These are phyloP conservation scores for Vicia villosa DNA, from an alignment of 306 rosid genomes.

Conservation along the genomic window DNA sequence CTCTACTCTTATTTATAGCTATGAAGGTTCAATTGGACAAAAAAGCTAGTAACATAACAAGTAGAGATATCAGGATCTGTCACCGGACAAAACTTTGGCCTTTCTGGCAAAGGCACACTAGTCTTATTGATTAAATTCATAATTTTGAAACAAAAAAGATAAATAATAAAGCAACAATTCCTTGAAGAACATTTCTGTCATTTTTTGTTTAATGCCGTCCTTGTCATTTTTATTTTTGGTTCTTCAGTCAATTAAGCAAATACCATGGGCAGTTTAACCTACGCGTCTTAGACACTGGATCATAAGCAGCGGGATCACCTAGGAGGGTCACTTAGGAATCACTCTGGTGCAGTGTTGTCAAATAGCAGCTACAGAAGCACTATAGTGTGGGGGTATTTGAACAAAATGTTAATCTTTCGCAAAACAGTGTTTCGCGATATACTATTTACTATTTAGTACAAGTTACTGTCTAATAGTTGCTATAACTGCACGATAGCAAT, in stretches of 20 bases:
- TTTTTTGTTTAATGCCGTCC: neutral
- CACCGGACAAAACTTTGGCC: constrained; percentile 1
- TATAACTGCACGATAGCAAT: neutral
- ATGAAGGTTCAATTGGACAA: constrained; percentile 20
- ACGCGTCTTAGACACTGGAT: neutral
- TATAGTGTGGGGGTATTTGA: neutral
- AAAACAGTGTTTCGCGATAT: neutral
- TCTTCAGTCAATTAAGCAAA: constrained; percentile 9
- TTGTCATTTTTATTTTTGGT: constrained; percentile 5
- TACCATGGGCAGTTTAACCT: constrained; percentile 10
- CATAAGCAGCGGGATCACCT: constrained; percentile 5
- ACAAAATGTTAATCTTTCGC: neutral
- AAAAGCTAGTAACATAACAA: constrained; percentile 9
- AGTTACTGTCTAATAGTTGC: neutral
- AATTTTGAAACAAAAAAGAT: constrained; percentile 14
- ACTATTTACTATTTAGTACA: neutral
- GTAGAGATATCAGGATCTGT: neutral
- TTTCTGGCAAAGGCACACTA: neutral
- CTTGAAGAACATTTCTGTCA: neutral
- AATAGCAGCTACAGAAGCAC: neutral
- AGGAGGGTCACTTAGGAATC: neutral
- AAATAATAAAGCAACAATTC: neutral
- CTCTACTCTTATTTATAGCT: neutral
- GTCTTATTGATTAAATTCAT: constrained; percentile 4
- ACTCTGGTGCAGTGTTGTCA: neutral